Conservation (phyloP, 345 rosid species). For the Firmiana major region DNA sequence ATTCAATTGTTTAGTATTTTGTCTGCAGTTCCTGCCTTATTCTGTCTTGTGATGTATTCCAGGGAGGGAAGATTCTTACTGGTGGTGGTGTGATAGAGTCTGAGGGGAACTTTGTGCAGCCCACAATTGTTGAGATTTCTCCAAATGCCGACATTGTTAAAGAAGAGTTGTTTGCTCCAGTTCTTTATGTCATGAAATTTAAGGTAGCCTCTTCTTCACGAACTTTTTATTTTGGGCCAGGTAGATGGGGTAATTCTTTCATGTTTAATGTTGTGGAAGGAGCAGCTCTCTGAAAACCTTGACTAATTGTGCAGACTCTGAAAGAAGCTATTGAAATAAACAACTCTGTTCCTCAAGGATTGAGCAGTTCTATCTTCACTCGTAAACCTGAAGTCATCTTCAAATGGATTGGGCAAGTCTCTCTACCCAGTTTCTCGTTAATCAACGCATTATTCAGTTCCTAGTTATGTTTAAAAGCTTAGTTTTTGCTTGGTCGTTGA, state of each 20-base stretch:
- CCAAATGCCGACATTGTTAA: slow-evolving; percentile 63
- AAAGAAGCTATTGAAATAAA: slow-evolving; percentile 85
- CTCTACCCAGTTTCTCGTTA: neutral
- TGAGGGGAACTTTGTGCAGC: slow-evolving; percentile 92
- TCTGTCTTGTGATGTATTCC: slow-evolving; percentile 18
- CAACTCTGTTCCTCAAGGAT: slow-evolving; percentile 94
- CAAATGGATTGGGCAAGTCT: slow-evolving; percentile 81
- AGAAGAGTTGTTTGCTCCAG: slow-evolving; percentile 93
- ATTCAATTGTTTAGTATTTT: neutral
- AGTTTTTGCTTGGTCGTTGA: neutral
- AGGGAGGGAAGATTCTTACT: slow-evolving; percentile 86
- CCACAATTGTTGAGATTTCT: slow-evolving; percentile 88
- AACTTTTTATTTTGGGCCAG: neutral
- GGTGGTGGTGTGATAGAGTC: slow-evolving; percentile 70
- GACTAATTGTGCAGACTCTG: slow-evolving; percentile 47
- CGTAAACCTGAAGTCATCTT: slow-evolving; percentile 70
- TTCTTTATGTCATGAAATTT: slow-evolving; percentile 81
- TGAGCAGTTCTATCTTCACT: slow-evolving; percentile 91
- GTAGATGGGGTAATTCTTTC: neutral
- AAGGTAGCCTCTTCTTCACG: slow-evolving; percentile 41
- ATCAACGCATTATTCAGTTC: neutral
- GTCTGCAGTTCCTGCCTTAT: neutral
- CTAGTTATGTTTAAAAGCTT: neutral
- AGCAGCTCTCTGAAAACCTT: slow-evolving; percentile 3
- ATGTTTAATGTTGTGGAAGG: neutral